Evolutionary conservation across 1,284 basidiomycete genomes (phyloP), one percentile per base, ranked within the genome.

Genomic region (Ustilago hordei): DNA sequence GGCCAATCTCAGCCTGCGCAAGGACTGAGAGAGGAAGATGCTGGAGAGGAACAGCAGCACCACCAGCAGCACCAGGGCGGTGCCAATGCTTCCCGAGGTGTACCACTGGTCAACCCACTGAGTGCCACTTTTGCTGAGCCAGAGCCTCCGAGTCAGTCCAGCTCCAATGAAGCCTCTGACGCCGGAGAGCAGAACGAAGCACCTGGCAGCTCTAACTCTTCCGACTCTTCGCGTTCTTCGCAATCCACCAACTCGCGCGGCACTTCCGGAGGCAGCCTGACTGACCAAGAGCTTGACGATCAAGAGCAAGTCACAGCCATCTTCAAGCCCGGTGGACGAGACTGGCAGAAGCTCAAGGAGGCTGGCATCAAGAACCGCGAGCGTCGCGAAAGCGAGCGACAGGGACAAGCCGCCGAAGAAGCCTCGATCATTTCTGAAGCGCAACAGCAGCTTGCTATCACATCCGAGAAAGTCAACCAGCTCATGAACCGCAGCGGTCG

Each of bases 261-360:
- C 36, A 64, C 58, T 9, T 77, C 74, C 28, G 64, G 57, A 13
- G 64, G 64, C 17, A 70, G 68, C 36, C 43, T 69, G 54, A 77
- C 66, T 2, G 74, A 76, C 19, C 65, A 76, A 19, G 75, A 80
- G 15, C 28, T 65, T 11, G 79, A 78, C 38, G 69, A 74, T 2
- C 66, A 76, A n/a, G 73, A 83, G n/a, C 81, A 79, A 47, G 66
- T 81, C 31, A 83, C 81, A 0, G 81, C 81, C 19, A 76, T 81
- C 58, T 83, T 70, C 64, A 69, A 81, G 56, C 81, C 81, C 0
- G 76, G 75, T 31, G 70, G 70, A 23, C 65, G 69, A 32, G 81
- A 83, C 55, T 83, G 81, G 81, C 69, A 74, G 34, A 77, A 79
- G 62, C 75, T 82, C 54, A 81, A 78, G 55, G 76, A 81, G 45